Conservation (phyloP, 768 basidiomycete species). For the Agrocybe praecox region DNA sequence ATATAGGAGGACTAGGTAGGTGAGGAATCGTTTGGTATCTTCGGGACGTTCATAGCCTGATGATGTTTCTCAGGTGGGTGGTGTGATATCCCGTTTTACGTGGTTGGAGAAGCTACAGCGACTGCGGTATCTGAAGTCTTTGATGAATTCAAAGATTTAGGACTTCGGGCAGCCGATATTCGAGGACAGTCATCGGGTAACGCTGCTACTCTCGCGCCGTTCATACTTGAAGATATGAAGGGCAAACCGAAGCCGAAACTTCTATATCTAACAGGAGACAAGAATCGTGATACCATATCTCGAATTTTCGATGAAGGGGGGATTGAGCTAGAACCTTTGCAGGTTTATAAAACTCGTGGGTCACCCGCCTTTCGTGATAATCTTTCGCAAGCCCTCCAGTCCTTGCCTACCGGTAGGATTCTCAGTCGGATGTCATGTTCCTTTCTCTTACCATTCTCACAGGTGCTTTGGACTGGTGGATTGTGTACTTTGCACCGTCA, state of each 20-base stretch:
- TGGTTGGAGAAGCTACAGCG: conserved; percentile 71
- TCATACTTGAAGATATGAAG: conserved; percentile 49
- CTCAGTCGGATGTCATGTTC: background rate
- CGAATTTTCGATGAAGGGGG: conserved; percentile 46
- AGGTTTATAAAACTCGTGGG: conserved; percentile 73
- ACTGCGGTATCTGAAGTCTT: conserved; percentile 41
- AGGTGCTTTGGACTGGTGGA: conserved; percentile 55
- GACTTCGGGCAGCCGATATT: conserved; percentile 25
- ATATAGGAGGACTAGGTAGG: conserved; percentile 18
- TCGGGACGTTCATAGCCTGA: background rate
- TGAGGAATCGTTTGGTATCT: background rate
- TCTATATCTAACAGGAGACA: conserved; percentile 86
- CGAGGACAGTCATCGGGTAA: conserved; percentile 60
- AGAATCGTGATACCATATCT: conserved; percentile 73
- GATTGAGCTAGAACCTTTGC: conserved; percentile 49
- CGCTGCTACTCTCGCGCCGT: conserved; percentile 65
- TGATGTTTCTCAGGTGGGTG: conserved; percentile 40
- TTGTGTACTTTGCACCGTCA: conserved; percentile 78
- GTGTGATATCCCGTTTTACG: conserved; percentile 72
- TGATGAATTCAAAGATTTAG: conserved; percentile 2
- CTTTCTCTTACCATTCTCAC: background rate
- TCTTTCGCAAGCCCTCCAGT: conserved; percentile 34
- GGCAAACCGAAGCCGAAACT: conserved; percentile 32
- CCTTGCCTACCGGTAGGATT: conserved; percentile 22
- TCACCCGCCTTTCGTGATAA: conserved; percentile 52